Percentiles rank a stretch among this genome's conserved stretches.
Conservation (phyloP, 495 filamentous ascomycete genomes). For the Thozetella sp. region DNA sequence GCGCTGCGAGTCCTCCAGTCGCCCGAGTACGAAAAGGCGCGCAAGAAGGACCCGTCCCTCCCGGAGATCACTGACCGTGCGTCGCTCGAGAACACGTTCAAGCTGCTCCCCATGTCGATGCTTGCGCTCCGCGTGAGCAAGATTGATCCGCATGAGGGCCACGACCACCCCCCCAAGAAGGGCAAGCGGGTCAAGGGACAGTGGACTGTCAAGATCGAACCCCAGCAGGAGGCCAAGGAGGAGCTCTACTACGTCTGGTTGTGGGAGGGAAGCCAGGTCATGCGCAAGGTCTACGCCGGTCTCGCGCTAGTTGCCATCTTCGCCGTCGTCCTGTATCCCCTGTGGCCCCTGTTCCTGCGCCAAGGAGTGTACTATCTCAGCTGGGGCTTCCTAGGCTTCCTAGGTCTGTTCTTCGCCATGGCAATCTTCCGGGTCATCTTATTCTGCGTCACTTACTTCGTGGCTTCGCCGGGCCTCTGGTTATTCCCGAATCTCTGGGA, state of each 20-base stretch:
- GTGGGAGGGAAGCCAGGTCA: constrained; percentile 92
- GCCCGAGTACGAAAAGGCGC: constrained; percentile 82
- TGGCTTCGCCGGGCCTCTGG: constrained; percentile 87
- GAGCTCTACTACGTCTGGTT: constrained; percentile 97
- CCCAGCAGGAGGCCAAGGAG: constrained; percentile 89
- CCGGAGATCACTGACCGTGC: constrained; percentile 85
- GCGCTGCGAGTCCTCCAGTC: constrained; percentile 92
- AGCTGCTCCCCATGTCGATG: constrained; percentile 93
- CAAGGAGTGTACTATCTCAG: constrained; percentile 97
- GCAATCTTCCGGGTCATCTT: constrained; percentile 93
- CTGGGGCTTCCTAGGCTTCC: constrained; percentile 89
- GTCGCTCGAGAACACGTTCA: constrained; percentile 89
- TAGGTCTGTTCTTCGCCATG: constrained; percentile 97
- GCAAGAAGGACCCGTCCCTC: constrained; percentile 84
- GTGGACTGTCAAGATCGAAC: constrained; percentile 96
- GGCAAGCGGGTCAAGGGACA: constrained; percentile 91
- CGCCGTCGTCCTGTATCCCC: constrained; percentile 88
- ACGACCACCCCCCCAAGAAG: constrained; percentile 67
- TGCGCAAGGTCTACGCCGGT: constrained; percentile 85
- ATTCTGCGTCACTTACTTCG: constrained; percentile 91
- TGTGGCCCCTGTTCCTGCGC: constrained; percentile 91
- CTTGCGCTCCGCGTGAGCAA: constrained; percentile 90
- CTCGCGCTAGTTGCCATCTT: constrained; percentile 83
- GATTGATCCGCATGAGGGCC: constrained; percentile 72
- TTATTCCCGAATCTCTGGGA: constrained; percentile 98